Percentiles rank a stretch among this genome's conserved stretches.
These are phyloP conservation scores for Lasiodiplodia sp. DNA, from an alignment of 2,329 filamentous ascomycete species.

Conservation along the genomic window DNA sequence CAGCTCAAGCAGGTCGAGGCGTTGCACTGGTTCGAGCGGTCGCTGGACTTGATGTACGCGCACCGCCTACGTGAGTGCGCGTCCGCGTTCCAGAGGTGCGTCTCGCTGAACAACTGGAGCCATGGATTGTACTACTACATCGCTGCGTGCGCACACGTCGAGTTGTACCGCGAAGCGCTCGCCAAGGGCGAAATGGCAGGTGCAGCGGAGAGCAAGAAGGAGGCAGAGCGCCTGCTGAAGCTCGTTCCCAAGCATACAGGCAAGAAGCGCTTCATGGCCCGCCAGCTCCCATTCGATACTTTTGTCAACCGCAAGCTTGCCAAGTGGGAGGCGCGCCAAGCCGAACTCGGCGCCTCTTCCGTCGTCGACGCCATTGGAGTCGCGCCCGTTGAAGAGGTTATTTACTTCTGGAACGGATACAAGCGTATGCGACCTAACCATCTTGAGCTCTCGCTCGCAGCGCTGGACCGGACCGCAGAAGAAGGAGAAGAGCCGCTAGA, in stretches of 20 bases:
- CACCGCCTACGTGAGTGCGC: constrained; percentile 79
- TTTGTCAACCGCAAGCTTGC: constrained; percentile 83
- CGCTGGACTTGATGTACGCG: constrained; percentile 77
- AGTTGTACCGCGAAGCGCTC: constrained; percentile 75
- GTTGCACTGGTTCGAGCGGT: constrained; percentile 83
- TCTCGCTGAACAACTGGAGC: constrained; percentile 89
- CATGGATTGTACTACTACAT: constrained; percentile 91
- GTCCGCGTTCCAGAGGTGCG: constrained; percentile 75
- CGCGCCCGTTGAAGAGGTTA: constrained; percentile 87
- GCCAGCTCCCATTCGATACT: constrained; percentile 86
- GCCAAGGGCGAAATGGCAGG: constrained; percentile 7
- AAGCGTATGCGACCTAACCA: constrained; percentile 77
- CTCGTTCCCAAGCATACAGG: constrained; percentile 77
- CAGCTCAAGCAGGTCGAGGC: constrained; percentile 85
- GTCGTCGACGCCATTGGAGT: constrained; percentile 82
- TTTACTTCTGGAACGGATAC: constrained; percentile 89
- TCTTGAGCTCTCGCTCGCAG: constrained; percentile 67
- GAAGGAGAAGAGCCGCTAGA: constrained; percentile 57
- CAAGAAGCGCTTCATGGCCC: constrained; percentile 88
- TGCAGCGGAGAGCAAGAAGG: constrained; percentile 33
- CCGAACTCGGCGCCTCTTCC: constrained; percentile 66
- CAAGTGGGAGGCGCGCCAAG: constrained; percentile 85
- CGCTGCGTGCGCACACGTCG: constrained; percentile 78
- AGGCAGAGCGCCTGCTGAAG: constrained; percentile 72
- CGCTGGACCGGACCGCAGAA: constrained; percentile 55